A percentile compares a stretch with the other conserved stretches of the same genome.
phyloP scores from a whole-genome alignment of 2,329 filamentous ascomycete species.

The Hypoxylon sp. region DNA sequence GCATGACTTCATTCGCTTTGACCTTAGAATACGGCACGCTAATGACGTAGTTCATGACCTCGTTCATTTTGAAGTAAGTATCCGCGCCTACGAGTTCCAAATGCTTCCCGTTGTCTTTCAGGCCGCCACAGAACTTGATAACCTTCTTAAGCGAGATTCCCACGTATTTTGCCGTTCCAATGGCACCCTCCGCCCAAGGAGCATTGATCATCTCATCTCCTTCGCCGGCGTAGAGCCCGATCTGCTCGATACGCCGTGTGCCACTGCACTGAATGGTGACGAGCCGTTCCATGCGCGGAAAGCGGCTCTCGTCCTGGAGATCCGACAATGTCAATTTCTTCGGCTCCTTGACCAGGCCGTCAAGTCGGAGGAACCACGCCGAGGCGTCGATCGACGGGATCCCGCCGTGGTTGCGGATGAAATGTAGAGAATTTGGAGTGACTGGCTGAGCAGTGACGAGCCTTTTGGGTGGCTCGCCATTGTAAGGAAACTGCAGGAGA shows the following conservation, averaged over 20 bases:
- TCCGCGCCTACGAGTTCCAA: conserved; percentile 79
- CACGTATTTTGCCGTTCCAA: conserved; percentile 73
- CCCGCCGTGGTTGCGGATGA: conserved; percentile 80
- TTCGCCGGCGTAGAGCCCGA: conserved; percentile 74
- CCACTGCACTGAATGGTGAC: conserved; percentile 78
- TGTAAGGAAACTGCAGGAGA: conserved; percentile 74
- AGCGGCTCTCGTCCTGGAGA: conserved; percentile 71
- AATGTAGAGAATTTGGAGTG: conserved; percentile 72
- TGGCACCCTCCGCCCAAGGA: conserved; percentile 77
- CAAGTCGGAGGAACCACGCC: conserved; percentile 68
- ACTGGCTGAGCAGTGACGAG: conserved; percentile 69
- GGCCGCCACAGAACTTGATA: conserved; percentile 78
- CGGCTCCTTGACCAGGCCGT: conserved; percentile 73
- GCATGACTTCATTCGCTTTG: conserved; percentile 75
- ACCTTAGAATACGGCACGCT: conserved; percentile 78
- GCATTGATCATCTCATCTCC: conserved; percentile 73
- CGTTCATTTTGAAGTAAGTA: conserved; percentile 78
- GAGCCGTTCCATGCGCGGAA: conserved; percentile 71
- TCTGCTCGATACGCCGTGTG: conserved; percentile 79
- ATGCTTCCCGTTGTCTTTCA: conserved; percentile 69
- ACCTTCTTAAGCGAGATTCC: conserved; percentile 78
- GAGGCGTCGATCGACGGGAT: conserved; percentile 75
- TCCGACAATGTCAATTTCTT: conserved; percentile 71
- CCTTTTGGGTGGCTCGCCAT: conserved; percentile 72
- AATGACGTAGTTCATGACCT: conserved; percentile 77